Evolutionary conservation across 1,284 basidiomycete species (phyloP), one percentile per base, ranked within the genome.

Genomic region (Moniliophthora roreri): DNA sequence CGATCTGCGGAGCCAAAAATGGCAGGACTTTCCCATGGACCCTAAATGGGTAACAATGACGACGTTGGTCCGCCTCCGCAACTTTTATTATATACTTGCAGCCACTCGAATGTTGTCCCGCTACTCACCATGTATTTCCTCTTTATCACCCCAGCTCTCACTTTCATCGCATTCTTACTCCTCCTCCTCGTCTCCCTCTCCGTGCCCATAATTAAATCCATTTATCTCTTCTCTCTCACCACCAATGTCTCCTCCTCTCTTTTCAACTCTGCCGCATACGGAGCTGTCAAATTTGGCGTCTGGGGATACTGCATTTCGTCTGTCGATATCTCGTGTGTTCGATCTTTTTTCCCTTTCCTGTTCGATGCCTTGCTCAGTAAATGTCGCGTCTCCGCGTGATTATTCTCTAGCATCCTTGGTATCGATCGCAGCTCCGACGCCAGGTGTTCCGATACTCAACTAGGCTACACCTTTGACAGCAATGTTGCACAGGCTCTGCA

Each of bases 251-350:
- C 62, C 21, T 65, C 69, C 4, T 61, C 65, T 37, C 47, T 76
- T 42, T 58, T 77, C 32, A 60, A 69, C 51, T 66, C 71, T 45
- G 65, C 65, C 24, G 74, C 72, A 18, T 65, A 56, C 20, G 77
- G 66, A 15, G 65, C 63, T 41, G 76, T 75, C 56, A 69, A 66
- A 39, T 81, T 84, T 64, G 81, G 82, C 53, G 74, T 82, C 51
- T 86, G 77, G 76, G 83, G 84, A 34, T 86, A 82, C 63, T 85
- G 82, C 65, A 66, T 74, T 28, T 77, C 77, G 36, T 68, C 69
- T 15, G 62, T 79, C 52, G 66, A 77, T 21, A 67, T 77, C 60
- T 70, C 74, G 78, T 80, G 62, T 67, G 76, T 40, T 45, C 40
- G n/a, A 23, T 8, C 24, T 36, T 48, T 54, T 50, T 40, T 52